Conservation (phyloP, 306 rosid genomes). For the Pachyrhizus erosus region DNA sequence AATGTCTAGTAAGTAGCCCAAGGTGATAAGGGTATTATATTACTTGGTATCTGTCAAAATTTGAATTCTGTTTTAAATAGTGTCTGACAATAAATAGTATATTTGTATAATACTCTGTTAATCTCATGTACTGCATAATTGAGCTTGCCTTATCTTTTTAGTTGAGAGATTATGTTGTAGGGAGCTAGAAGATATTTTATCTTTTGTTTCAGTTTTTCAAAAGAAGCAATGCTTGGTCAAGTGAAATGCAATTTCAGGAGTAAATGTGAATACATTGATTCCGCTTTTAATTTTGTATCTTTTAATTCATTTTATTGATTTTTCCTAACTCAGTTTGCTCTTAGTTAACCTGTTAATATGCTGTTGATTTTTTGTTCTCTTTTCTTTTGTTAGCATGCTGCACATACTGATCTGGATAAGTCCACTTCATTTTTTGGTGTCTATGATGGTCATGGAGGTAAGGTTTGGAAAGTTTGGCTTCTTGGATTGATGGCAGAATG, state of each 20-base stretch:
- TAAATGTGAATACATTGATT: neutral
- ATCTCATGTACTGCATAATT: slow-evolving; percentile 6
- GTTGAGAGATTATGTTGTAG: slow-evolving; percentile 8
- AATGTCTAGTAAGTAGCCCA: slow-evolving; percentile 33
- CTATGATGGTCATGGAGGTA: slow-evolving; percentile 99
- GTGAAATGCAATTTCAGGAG: slow-evolving; percentile 29
- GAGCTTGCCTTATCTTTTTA: neutral
- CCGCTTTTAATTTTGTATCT: slow-evolving; percentile 17
- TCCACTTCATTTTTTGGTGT: slow-evolving; percentile 96
- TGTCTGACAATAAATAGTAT: slow-evolving; percentile 4
- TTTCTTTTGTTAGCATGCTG: slow-evolving; percentile 79
- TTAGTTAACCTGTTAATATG: slow-evolving; percentile 8
- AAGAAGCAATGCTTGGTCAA: slow-evolving; percentile 1
- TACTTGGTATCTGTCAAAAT: no score
- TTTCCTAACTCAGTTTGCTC: slow-evolving; percentile 12
- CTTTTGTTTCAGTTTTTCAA: slow-evolving; percentile 22
- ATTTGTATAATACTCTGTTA: neutral
- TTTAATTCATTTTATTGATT: slow-evolving; percentile 30
- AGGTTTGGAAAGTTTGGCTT: slow-evolving; percentile 46
- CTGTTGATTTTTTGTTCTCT: slow-evolving; percentile 32
- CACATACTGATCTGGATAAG: slow-evolving; percentile 86
- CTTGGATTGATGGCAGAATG: slow-evolving; percentile 4
- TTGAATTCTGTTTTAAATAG: slow-evolving; percentile 24
- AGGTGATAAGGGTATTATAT: slow-evolving; percentile 11
- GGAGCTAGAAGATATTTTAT: slow-evolving; percentile 29